Conservation (phyloP, 2,329 filamentous ascomycete species). For the Epichloe festucae region DNA sequence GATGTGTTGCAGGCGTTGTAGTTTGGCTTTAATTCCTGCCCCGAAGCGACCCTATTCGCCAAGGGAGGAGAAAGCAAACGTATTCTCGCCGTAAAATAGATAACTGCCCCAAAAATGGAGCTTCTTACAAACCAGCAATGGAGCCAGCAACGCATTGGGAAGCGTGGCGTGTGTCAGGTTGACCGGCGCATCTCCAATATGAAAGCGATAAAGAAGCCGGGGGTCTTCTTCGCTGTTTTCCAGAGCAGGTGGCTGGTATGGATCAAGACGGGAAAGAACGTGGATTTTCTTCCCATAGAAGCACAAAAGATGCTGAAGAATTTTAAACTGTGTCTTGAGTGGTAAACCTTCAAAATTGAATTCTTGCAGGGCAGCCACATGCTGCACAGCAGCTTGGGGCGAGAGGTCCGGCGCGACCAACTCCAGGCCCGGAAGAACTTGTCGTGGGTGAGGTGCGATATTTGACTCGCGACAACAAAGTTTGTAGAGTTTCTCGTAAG, state of each 20-base stretch:
- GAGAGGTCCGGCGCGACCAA: neutral
- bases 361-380: neutral
- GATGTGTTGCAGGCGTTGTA: constrained; percentile 30
- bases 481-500: constrained; percentile 8
- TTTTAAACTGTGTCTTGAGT: constrained; percentile 16
- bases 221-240: neutral
- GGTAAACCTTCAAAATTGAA: neutral
- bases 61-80: constrained; percentile 38
- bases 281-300: constrained; percentile 25
- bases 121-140: constrained; percentile 26
- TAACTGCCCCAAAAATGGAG: constrained; percentile 28
- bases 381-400: neutral
- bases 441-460: constrained; percentile 5
- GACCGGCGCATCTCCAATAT: constrained; percentile 19
- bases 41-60: constrained; percentile 37
- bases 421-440: constrained; percentile 8
- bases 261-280: constrained; percentile 32
- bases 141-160: constrained; percentile 23
- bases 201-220: constrained; percentile 25
- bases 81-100: constrained; percentile 36
- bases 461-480: constrained; percentile 12
- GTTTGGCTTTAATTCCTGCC: constrained; percentile 25
- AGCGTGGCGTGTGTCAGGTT: constrained; percentile 20
- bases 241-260: constrained; percentile 11
- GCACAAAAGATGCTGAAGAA: constrained; percentile 25